Base-by-base conservation (phyloP, 306 rosid species). In the Rubus idaeus region DNA sequence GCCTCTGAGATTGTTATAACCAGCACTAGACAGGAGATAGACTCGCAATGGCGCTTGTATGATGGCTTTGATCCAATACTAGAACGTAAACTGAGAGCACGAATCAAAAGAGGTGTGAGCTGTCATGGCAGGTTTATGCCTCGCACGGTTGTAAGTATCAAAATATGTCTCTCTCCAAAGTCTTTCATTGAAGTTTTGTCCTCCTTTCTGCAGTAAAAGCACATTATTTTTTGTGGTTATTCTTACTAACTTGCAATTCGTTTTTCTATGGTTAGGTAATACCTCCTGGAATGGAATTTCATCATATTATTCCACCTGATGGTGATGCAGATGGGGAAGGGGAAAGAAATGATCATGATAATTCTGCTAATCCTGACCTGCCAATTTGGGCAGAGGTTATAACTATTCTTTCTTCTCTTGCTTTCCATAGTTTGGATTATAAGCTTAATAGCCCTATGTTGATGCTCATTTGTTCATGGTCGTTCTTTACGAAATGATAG, bases 231-330 rank as follows among this genome's bases (percentile, higher is more conserved):
- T 13, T 7, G 71, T 68, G 61, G 26, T 26, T 44, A 56, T 74
- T 74, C 23, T 13, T 20, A 71, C 64, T 13, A 40, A 20, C 60
- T 74, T 35, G 37, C 3, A 37, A 68, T 52, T 67, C 39, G 63
- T n/a, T 17, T 40, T 69, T 42, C 12, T 5, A 42, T 76, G 40
- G 60, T 77, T 68, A 89, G 94, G 91, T 86, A 56, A 89, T 89
- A 77, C 90, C 91, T 68, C 91, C 91, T 51, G 91, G 90, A 73
- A 88, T 88, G 91, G 91, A 88, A 69, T 88, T 89, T 60, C 87
- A 89, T 74, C 90, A 89, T 79, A 85, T 89, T 63, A 75, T 87
- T 77, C 86, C 87, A 16, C 90, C 78, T 5, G 90, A 84, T 21
- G 82, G 80, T 42, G 87, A 90, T 41, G 60, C 60, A 56, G 86